Evolutionary conservation across 179 eudicot species (phyloP), one percentile per base, ranked within the genome.

Genomic region (Heliamphora pulchella): DNA sequence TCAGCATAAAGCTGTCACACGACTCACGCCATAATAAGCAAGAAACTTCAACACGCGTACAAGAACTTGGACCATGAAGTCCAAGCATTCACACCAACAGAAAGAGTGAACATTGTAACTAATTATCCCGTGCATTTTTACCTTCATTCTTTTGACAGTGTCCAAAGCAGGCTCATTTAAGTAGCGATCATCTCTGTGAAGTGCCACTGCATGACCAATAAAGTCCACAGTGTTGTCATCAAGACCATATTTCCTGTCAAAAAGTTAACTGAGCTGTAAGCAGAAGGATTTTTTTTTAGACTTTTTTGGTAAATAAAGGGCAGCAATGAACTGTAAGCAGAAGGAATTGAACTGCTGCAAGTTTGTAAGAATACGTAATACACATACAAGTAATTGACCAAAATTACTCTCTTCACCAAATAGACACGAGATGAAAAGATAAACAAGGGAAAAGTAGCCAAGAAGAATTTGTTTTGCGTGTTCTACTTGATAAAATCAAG

Each of bases 181-280:
- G 85, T 89, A 92, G 74, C 82, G 85, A 75, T 92, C 97, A 85
- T 92, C 94, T 82, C 92, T 88, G 82, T 90, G 94, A 76, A 92
- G 94, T 71, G 97, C 97, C 86, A 92, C n/a, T 8, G 97, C 87
- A 82, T 92, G 97, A 82, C 97, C 97, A 81, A 92, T 89, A 71
- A 88, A 89, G 78, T 92, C 97, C 79, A 91, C 78, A 55, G 97
- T 92, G 86, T 92, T 88, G 79, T 89, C 92, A 88, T 88, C 92
- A 76, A 92, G 97, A 75, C 97, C 97, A 83, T 85, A 92, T 89
- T 89, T 89, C 75, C 94, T 91, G 88, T 76, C 20, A 62, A 53
- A 50, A 57, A 46, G 61, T 67, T 43, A 15, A 65, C 50, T 31
- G 44, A 1, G 43, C 50, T 8, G n/a, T n/a, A 20, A 68, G 78